A percentile compares a stretch with the other conserved stretches of the same genome.
These are phyloP conservation scores for Coprinopsis cinerea DNA, from an alignment of 768 basidiomycete species.

Conservation along the genomic window DNA sequence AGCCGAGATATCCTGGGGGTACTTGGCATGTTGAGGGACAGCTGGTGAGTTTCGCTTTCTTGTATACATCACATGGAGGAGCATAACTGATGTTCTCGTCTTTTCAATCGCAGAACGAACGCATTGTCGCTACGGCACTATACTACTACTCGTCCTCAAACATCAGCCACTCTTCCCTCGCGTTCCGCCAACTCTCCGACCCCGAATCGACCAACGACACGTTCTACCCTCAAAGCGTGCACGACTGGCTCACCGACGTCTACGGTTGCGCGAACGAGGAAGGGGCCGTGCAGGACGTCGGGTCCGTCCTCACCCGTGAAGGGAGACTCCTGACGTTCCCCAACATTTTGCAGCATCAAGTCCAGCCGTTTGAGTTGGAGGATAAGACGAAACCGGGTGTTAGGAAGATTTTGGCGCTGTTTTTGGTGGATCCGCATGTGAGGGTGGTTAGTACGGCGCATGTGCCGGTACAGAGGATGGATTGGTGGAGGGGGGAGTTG, in stretches of 20 bases:
- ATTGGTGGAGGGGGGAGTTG: slow-evolving; percentile 19
- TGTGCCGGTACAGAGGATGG: slow-evolving; percentile 21
- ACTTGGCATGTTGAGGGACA: slow-evolving; percentile 17
- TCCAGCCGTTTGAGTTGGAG: slow-evolving; percentile 27
- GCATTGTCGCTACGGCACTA: slow-evolving; percentile 15
- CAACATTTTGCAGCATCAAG: slow-evolving; percentile 30
- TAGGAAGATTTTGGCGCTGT: slow-evolving; percentile 33
- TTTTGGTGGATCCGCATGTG: slow-evolving; percentile 28
- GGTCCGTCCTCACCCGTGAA: slow-evolving; percentile 20
- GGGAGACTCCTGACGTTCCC: slow-evolving; percentile 28
- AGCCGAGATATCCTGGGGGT: slow-evolving; percentile 13
- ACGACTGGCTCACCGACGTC: slow-evolving; percentile 17
- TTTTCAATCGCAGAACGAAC: slow-evolving; percentile 17
- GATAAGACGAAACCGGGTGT: slow-evolving; percentile 31
- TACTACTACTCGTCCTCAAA: slow-evolving; percentile 16
- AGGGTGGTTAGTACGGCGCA: slow-evolving; percentile 19
- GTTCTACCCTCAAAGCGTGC: slow-evolving; percentile 15
- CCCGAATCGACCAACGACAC: not conserved
- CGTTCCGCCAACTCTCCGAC: slow-evolving; percentile 13
- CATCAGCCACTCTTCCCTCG: slow-evolving; percentile 11
- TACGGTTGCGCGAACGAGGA: slow-evolving; percentile 16
- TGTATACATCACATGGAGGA: not conserved
- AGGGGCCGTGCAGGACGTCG: slow-evolving; percentile 18
- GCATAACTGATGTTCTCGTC: not conserved
- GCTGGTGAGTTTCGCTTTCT: slow-evolving; percentile 8